A percentile compares a stretch with the other conserved stretches of the same genome.
These are phyloP conservation scores for Fusarium sp. DNA, from an alignment of 2,329 filamentous ascomycete species.

Conservation along the genomic window DNA sequence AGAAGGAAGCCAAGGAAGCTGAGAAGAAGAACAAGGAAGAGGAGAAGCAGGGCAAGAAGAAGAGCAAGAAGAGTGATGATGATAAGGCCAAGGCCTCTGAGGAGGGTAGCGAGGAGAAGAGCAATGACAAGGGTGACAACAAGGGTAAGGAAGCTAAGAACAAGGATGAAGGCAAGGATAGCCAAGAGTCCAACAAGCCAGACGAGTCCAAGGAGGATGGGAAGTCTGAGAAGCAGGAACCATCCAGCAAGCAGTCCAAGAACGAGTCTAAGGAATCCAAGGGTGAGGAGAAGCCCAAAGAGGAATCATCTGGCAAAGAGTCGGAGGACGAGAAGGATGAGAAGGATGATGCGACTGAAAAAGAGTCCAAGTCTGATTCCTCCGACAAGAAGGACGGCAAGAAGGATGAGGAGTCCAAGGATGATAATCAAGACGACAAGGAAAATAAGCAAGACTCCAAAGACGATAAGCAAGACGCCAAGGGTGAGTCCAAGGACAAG, in stretches of 20 bases:
- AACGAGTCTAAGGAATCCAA: constrained; percentile 35
- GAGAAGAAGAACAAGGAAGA: constrained; percentile 47
- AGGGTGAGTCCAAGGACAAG: constrained; percentile 7
- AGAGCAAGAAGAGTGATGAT: constrained; percentile 40
- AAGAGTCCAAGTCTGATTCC: constrained; percentile 5
- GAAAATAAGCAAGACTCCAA: no score
- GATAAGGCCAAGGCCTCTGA: constrained; percentile 17
- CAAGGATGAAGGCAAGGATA: constrained; percentile 1
- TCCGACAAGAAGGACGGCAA: constrained; percentile 23
- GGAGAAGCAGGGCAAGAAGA: constrained; percentile 46
- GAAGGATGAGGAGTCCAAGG: constrained; percentile 16
- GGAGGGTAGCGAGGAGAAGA: constrained; percentile 39
- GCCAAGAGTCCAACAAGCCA: constrained; percentile 10
- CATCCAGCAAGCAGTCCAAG: constrained; percentile 36
- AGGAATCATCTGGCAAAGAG: constrained; percentile 15
- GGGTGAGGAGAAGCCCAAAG: constrained; percentile 19
- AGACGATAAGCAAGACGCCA: constrained; percentile 8
- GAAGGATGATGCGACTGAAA: no score
- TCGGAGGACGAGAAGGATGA: constrained; percentile 33
- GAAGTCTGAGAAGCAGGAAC: constrained; percentile 19
- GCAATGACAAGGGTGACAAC: constrained; percentile 24
- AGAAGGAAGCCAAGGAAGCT: no score
- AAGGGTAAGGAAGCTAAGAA: constrained; percentile 40
- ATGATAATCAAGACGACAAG: constrained; percentile 7
- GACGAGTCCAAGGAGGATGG: constrained; percentile 8